A percentile compares a stretch with the other conserved stretches of the same genome.
Conservation (phyloP, 176 grass and related monocot species). For the Zoysia japonica region DNA sequence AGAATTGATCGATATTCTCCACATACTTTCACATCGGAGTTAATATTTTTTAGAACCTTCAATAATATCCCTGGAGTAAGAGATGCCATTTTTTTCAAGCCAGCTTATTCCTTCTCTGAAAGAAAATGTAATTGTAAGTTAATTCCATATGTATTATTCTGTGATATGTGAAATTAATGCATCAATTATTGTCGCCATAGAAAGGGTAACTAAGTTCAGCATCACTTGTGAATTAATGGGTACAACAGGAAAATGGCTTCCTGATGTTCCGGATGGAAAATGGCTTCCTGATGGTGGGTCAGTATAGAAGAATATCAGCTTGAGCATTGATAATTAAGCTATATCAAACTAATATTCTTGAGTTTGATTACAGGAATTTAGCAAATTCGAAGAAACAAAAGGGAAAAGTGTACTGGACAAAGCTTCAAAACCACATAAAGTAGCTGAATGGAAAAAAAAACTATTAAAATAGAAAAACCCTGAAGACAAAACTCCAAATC, state of each 20-base stretch:
- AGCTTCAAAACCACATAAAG: conserved; percentile 21
- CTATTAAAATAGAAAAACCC: background rate
- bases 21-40: conserved; percentile 89
- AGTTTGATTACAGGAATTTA: background rate
- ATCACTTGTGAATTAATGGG: background rate
- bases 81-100: conserved; percentile 72
- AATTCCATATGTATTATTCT: background rate
- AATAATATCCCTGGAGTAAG: conserved; percentile 95
- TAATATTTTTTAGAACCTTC: conserved; percentile 92
- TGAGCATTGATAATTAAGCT: conserved; percentile 7
- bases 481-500: conserved; percentile 11
- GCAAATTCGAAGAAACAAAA: background rate
- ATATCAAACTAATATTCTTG: background rate
- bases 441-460: background rate
- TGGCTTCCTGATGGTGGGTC: background rate
- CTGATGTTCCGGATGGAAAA: conserved; percentile 1
- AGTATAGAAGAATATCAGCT: conserved; percentile 1
- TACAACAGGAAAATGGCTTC: background rate
- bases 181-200: background rate
- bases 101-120: conserved; percentile 33
- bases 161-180: background rate
- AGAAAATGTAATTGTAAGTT: background rate
- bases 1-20: conserved; percentile 94
- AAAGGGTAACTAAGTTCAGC: background rate
- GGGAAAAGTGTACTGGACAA: background rate